phyloP scores from a whole-genome alignment of 73 alveolate species.

The Paramecium caudatum region DNA sequence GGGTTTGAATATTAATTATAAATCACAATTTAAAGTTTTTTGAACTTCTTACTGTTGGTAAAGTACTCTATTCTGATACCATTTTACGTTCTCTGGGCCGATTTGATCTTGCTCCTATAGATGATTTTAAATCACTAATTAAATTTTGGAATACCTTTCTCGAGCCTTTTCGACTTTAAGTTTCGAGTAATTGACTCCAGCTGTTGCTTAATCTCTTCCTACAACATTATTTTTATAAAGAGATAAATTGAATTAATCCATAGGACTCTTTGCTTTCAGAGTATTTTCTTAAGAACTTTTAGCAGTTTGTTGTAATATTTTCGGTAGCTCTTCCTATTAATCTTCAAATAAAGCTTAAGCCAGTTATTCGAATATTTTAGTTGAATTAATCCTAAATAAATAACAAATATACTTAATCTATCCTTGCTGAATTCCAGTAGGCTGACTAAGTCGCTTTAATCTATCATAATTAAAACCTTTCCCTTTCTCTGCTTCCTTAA shows the following conservation, averaged over 20 bases:
- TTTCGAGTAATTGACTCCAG: neutral
- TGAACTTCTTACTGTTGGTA: constrained; percentile 35
- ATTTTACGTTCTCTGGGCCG: constrained; percentile 55
- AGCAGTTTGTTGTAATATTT: neutral
- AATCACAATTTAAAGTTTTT: constrained; percentile 16
- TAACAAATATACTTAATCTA: neutral
- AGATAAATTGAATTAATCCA: constrained; percentile 16
- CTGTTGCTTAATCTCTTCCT: neutral
- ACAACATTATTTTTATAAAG: constrained; percentile 39
- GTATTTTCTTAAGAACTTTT: constrained; percentile 43
- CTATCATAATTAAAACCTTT: constrained; percentile 46
- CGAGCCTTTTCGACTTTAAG: neutral
- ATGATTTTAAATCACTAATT: neutral
- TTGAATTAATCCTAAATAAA: neutral
- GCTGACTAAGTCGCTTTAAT: neutral
- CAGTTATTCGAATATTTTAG: constrained; percentile 31
- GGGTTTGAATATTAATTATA: constrained; percentile 5
- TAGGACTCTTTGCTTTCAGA: neutral
- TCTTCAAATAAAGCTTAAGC: constrained; percentile 31
- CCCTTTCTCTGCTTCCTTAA: neutral
- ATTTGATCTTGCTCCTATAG: constrained; percentile 22
- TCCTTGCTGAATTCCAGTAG: neutral
- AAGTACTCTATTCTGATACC: neutral
- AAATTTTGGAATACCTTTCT: neutral
- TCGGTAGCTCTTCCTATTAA: constrained; percentile 10